A percentile compares a stretch with the other conserved stretches of the same genome.
phyloP scores from a whole-genome alignment of 2,329 filamentous ascomycete genomes.

The Sporothrix sp. region DNA sequence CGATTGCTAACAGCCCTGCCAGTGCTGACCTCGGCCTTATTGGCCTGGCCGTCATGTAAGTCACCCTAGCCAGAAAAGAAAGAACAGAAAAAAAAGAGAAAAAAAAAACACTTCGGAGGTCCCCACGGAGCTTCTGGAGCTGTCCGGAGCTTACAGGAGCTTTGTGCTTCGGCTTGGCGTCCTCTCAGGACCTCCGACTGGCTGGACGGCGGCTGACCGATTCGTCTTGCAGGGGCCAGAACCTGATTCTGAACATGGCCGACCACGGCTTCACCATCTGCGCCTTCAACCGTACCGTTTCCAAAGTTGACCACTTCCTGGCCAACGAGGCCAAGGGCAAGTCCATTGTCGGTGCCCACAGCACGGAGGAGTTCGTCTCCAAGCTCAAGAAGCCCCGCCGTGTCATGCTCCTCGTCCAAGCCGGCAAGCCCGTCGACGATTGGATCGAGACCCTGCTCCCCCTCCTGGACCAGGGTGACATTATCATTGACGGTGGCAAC shows the following conservation, averaged over 20 bases:
- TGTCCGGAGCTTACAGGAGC: not conserved
- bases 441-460: slow-evolving; percentile 95
- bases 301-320: slow-evolving; percentile 94
- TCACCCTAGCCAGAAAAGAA: slow-evolving; percentile 18
- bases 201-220: not conserved
- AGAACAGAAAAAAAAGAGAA: too few relatives aligned
- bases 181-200: not conserved
- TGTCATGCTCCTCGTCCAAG: slow-evolving; percentile 98
- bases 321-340: slow-evolving; percentile 91
- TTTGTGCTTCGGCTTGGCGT: not conserved
- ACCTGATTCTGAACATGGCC: slow-evolving; percentile 82
- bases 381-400: slow-evolving; percentile 97
- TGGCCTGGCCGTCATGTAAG: slow-evolving; percentile 81
- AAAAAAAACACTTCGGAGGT: not conserved
- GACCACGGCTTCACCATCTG: slow-evolving; percentile 93
- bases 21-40: slow-evolving; percentile 88
- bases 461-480: slow-evolving; percentile 75
- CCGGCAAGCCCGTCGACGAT: slow-evolving; percentile 93
- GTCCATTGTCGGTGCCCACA: slow-evolving; percentile 87
- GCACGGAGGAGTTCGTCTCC: slow-evolving; percentile 83
- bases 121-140: not conserved
- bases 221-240: slow-evolving; percentile 51
- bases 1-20: slow-evolving; percentile 47
- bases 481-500: slow-evolving; percentile 99
- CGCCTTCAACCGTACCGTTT: slow-evolving; percentile 96